Conservation (phyloP, 192 early-diverging fungal genomes). For the Pilaira anomala region DNA sequence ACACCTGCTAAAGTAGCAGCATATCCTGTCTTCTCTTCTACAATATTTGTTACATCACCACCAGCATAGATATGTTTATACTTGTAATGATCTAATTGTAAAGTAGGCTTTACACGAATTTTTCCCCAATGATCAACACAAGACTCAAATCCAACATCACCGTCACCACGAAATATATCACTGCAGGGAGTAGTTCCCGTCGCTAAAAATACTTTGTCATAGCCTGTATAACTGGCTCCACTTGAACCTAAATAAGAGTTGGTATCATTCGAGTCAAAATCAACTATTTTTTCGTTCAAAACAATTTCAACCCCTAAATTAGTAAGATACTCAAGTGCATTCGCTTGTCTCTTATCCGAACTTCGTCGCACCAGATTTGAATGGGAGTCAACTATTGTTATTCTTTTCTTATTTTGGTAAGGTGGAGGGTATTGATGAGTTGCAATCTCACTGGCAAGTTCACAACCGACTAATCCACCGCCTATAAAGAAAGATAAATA, state of each 20-base stretch:
- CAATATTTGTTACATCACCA: constrained; percentile 41
- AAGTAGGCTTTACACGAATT: constrained; percentile 38
- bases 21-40: constrained; percentile 43
- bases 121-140: constrained; percentile 25
- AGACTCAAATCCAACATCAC: constrained; percentile 15
- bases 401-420: constrained; percentile 16
- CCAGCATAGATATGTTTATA: constrained; percentile 40
- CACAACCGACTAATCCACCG: constrained; percentile 48
- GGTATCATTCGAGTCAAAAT: constrained; percentile 21
- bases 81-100: constrained; percentile 39
- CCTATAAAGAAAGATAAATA: constrained; percentile 8
- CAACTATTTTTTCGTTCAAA: constrained; percentile 24
- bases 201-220: constrained; percentile 34
- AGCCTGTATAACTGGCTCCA: constrained; percentile 20
- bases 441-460: constrained; percentile 41
- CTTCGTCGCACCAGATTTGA: constrained; percentile 17
- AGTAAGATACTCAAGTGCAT: constrained; percentile 23
- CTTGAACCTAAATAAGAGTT: constrained; percentile 26
- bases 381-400: constrained; percentile 33
- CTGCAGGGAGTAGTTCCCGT: constrained; percentile 34
- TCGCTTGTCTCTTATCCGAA: constrained; percentile 5
- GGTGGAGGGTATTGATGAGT: constrained; percentile 4
- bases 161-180: constrained; percentile 14
- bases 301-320: constrained; percentile 30
- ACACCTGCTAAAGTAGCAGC: constrained; percentile 39